A percentile compares a stretch with the other conserved stretches of the same genome.
phyloP scores from a whole-genome alignment of 257 asterid genomes.

The Solanum habrochaites region DNA sequence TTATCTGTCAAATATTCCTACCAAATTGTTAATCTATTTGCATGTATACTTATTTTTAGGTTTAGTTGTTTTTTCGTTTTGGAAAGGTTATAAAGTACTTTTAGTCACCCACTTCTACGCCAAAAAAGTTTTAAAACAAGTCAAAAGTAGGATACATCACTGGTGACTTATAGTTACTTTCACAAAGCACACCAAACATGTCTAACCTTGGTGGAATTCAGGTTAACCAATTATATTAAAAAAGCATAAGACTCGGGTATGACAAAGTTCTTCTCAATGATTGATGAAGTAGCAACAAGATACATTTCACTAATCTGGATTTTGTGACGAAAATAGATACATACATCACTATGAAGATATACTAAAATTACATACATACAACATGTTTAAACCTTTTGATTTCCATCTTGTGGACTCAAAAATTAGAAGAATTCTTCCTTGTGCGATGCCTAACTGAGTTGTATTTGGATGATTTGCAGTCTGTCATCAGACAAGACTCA shows the following conservation, averaged over 20 bases:
- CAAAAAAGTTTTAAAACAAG: too few species aligned
- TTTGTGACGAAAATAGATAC: not conserved
- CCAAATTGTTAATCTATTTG: not conserved
- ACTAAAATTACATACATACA: not conserved
- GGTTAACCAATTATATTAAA: too few species aligned
- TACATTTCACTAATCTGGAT: not conserved
- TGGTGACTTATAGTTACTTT: too few species aligned
- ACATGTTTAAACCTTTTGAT: not conserved
- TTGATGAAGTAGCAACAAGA: not conserved
- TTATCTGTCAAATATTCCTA: not conserved
- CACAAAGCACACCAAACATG: too few species aligned
- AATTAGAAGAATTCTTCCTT: not conserved
- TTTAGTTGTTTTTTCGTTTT: too few species aligned
- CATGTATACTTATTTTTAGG: not conserved
- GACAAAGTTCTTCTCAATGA: not conserved
- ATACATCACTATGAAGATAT: not conserved
- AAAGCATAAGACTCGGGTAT: not conserved
- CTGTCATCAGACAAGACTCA: conserved; percentile 38
- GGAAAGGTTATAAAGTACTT: too few species aligned
- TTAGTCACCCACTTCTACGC: too few species aligned
- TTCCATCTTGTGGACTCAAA: not conserved
- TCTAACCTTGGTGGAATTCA: too few species aligned
- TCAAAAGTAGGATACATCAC: too few species aligned
- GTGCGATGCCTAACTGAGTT: not conserved
- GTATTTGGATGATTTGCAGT: not conserved